Evolutionary conservation across 179 eudicot species (phyloP).

Genomic region (Camellia oleifera): DNA sequence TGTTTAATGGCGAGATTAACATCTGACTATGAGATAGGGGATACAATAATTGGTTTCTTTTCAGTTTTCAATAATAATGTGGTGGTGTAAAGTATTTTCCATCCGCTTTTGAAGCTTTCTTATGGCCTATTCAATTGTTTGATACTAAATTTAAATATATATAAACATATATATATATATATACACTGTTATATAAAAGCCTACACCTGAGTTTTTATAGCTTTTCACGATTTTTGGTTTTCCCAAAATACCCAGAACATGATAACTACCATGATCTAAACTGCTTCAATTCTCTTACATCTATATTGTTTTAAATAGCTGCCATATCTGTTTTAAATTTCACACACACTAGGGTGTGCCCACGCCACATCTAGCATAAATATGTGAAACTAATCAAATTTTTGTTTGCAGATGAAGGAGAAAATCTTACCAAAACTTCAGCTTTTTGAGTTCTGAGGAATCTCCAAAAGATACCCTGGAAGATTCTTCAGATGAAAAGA

Average conservation of each 20-base stretch:
- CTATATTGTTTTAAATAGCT: no score
- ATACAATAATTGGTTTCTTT: not conserved
- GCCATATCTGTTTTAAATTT: no score
- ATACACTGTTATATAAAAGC: no score
- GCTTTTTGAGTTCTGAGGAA: slow-evolving; percentile 42
- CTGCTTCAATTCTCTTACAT: no score
- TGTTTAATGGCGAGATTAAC: not conserved
- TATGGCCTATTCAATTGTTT: not conserved
- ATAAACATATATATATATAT: no score
- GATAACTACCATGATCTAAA: no score
- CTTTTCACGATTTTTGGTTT: no score
- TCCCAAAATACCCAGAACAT: no score
- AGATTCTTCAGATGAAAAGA: slow-evolving; percentile 42
- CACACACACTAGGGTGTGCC: no score
- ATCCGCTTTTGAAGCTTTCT: not conserved
- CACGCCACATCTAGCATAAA: no score
- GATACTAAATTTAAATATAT: not conserved
- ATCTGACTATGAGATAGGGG: no score
- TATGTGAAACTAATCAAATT: not conserved
- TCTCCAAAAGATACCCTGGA: slow-evolving; percentile 39
- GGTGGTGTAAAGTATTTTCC: not conserved
- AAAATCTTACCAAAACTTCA: slow-evolving; percentile 47
- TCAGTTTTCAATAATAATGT: slow-evolving; percentile 1
- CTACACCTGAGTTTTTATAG: no score
- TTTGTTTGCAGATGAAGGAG: slow-evolving; percentile 45